Conservation (phyloP, 805 yeast genomes). For the Wickerhamiella australiensis region DNA sequence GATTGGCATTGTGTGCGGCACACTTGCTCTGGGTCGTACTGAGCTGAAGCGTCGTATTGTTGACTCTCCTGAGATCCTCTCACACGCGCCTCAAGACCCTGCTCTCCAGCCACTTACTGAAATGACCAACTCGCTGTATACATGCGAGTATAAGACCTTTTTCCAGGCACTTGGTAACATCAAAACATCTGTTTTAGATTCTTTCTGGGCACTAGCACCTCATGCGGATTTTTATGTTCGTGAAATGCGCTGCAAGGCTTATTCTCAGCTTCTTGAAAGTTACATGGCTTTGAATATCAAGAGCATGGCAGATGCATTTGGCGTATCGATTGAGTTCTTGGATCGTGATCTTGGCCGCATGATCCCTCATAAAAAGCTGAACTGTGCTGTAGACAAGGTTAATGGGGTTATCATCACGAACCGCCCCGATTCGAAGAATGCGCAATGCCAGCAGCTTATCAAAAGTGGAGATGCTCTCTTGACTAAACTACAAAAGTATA, state of each 20-base stretch:
- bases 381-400: slow-evolving; percentile 91
- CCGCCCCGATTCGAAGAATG: slow-evolving; percentile 91
- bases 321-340: slow-evolving; percentile 74
- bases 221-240: slow-evolving; percentile 80
- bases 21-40: slow-evolving; percentile 66
- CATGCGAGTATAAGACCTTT: slow-evolving; percentile 72
- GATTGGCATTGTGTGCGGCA: slow-evolving; percentile 81
- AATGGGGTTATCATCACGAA: slow-evolving; percentile 88
- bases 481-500: slow-evolving; percentile 91
- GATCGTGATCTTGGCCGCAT: slow-evolving; percentile 78
- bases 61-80: slow-evolving; percentile 86
- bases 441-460: slow-evolving; percentile 77
- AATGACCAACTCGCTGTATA: slow-evolving; percentile 74
- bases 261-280: slow-evolving; percentile 85
- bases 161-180: slow-evolving; percentile 68
- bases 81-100: slow-evolving; percentile 54
- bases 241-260: slow-evolving; percentile 90
- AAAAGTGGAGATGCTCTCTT: slow-evolving; percentile 86
- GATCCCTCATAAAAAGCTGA: slow-evolving; percentile 84
- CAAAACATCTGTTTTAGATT: slow-evolving; percentile 55
- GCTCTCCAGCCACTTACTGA: slow-evolving; percentile 69
- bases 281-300: slow-evolving; percentile 80
- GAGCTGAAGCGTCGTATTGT: slow-evolving; percentile 74
- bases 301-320: slow-evolving; percentile 90
- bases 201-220: slow-evolving; percentile 53